phyloP scores from a whole-genome alignment of 768 basidiomycete species.

The Ramaria rubella region DNA sequence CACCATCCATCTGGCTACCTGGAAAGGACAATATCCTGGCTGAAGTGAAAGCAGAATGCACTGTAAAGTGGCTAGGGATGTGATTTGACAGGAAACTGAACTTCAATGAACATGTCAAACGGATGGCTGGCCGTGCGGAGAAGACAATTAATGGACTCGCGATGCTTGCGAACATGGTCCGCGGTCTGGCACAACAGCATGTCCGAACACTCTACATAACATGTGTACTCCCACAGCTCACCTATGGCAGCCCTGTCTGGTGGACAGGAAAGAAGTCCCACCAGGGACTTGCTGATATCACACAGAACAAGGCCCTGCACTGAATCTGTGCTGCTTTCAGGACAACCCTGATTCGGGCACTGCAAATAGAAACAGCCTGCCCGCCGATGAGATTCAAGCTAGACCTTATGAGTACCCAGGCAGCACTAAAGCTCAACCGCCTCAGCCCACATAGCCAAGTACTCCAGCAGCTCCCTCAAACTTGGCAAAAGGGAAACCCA shows the following conservation, averaged over 20 bases:
- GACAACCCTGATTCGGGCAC: no score
- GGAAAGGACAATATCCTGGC: no score
- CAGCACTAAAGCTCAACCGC: slow-evolving; percentile 5
- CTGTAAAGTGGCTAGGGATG: no score
- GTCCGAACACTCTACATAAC: slow-evolving; percentile 24
- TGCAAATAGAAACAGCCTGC: no score
- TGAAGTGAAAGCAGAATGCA: neutral
- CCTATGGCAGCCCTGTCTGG: slow-evolving; percentile 30
- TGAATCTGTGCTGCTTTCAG: no score
- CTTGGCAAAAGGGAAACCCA: no score
- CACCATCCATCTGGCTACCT: neutral
- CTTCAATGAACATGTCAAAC: slow-evolving; percentile 28
- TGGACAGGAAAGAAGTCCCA: slow-evolving; percentile 25
- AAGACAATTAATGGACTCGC: no score
- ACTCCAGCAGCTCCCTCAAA: neutral
- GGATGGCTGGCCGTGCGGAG: slow-evolving; percentile 21
- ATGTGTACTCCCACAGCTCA: slow-evolving; percentile 28
- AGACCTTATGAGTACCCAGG: neutral
- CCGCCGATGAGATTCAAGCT: slow-evolving; percentile 21
- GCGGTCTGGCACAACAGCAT: slow-evolving; percentile 27
- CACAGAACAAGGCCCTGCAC: neutral
- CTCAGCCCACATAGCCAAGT: neutral
- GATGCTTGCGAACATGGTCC: no score
- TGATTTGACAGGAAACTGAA: slow-evolving; percentile 29
- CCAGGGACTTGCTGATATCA: slow-evolving; percentile 17